Conservation (phyloP, 768 basidiomycete genomes). For the Sistotremastrum suecicum region DNA sequence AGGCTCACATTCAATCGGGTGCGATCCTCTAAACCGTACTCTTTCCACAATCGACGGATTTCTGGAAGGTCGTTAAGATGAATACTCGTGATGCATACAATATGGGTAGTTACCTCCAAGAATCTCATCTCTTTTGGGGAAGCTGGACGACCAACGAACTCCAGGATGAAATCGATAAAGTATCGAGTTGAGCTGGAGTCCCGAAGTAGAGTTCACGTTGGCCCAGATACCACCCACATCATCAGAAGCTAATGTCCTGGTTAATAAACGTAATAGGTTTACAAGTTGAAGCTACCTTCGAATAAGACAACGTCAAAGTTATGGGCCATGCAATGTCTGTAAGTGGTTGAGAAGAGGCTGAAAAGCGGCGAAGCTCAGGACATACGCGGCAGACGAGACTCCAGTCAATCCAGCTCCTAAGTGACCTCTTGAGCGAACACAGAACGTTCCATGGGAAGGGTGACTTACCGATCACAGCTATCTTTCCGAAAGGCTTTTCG, state of each 20-base stretch:
- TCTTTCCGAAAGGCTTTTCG: slow-evolving; percentile 23
- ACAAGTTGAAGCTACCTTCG: slow-evolving; percentile 17
- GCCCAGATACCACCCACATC: slow-evolving; percentile 37
- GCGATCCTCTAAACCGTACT: slow-evolving; percentile 31
- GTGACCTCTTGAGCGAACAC: neutral
- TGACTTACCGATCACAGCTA: slow-evolving; percentile 28
- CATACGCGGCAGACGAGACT: slow-evolving; percentile 35
- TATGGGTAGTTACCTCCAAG: slow-evolving; percentile 19
- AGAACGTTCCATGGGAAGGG: neutral
- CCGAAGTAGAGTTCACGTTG: slow-evolving; percentile 34
- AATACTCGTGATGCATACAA: neutral
- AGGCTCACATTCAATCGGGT: slow-evolving; percentile 28
- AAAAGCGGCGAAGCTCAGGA: neutral
- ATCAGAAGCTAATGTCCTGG: slow-evolving; percentile 9
- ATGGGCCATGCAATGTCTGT: slow-evolving; percentile 30
- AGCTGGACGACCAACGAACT: slow-evolving; percentile 28
- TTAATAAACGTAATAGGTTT: neutral
- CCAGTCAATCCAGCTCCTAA: slow-evolving; percentile 31
- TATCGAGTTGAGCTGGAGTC: slow-evolving; percentile 35
- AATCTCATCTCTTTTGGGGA: slow-evolving; percentile 37
- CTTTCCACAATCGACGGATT: slow-evolving; percentile 29
- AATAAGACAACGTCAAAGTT: slow-evolving; percentile 39
- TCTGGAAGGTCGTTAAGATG: slow-evolving; percentile 12
- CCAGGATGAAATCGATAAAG: slow-evolving; percentile 38
- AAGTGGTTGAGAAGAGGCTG: neutral